phyloP scores from a whole-genome alignment of 2,329 filamentous ascomycete genomes.

The Colletotrichum melonis region DNA sequence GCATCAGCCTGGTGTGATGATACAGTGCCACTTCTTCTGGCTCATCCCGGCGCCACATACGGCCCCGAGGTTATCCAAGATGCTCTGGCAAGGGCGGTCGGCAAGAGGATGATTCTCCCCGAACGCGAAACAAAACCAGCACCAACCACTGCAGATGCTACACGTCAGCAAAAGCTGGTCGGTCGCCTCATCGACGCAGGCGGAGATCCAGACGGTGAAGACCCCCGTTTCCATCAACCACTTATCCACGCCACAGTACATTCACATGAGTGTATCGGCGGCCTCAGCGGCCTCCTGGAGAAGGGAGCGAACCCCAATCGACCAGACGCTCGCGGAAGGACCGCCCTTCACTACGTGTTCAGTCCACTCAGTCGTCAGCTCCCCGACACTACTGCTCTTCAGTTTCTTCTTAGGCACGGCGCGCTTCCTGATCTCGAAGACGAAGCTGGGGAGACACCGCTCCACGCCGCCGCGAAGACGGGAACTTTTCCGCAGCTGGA shows the following conservation, averaged over 20 bases:
- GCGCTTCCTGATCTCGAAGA: conserved; percentile 36
- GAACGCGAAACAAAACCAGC: background rate
- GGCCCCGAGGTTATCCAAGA: background rate
- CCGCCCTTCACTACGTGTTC: conserved; percentile 39
- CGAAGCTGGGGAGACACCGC: conserved; percentile 38
- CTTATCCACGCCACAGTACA: conserved; percentile 28
- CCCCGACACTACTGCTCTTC: conserved; percentile 34
- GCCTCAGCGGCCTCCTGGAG: conserved; percentile 39
- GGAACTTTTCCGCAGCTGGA: conserved; percentile 34
- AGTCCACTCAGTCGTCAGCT: conserved; percentile 27
- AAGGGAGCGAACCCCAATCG: conserved; percentile 41
- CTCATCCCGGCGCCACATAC: background rate
- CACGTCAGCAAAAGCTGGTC: background rate
- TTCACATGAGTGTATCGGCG: conserved; percentile 39
- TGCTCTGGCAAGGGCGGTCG: background rate
- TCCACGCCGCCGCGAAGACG: conserved; percentile 38
- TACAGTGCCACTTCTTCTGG: conserved; percentile 26
- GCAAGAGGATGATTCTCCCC: conserved; percentile 13
- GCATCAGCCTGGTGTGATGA: conserved; percentile 33
- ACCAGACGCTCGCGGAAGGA: conserved; percentile 19
- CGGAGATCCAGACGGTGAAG: background rate
- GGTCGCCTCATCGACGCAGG: background rate
- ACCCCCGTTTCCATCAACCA: background rate
- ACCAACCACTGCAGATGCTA: conserved; percentile 35
- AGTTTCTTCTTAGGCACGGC: conserved; percentile 33